Base-by-base conservation (phyloP, 306 rosid species). In the Glycine latifolia region DNA sequence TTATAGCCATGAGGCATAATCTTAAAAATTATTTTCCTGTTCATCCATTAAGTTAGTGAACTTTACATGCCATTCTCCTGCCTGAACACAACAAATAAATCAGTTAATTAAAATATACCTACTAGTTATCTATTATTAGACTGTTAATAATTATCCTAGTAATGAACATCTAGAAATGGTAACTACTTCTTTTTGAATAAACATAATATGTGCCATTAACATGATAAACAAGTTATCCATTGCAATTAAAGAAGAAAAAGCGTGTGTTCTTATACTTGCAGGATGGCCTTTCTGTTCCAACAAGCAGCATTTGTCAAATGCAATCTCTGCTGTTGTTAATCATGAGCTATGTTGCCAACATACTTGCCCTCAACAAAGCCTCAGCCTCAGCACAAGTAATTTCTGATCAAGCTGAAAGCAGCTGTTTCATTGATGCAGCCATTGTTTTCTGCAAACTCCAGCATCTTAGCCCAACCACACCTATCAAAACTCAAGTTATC, bases 361-460 rank as follows among this genome's bases (percentile, higher is more conserved):
- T 79, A 80, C 87, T 89, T 70, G 81, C 83, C 67, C 80, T 81
- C 81, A 85, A 87, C 91, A 91, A 87, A 76, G 78, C 93, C 85
- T 83, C 91, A 76, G 78, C 93, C 85, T 83, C 91, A 13, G 90
- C 83, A 65, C 76, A 69, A 54, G 86, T 48, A 80, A 61, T 50
- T 78, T 87, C 88, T 63, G 97, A 88, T 81, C 89, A 89, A 85
- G 86, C 79, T 72, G 95, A 91, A 85, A 89, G 87, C 82, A 79
- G 87, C 89, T 95, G 95, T 88, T 92, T 95, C 75, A 89, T 93
- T 66, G 94, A 89, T 82, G 94, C 97, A 68, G 92, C 95, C 78
- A 87, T 89, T 81, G 88, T 89, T 5, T 91, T 95, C 88, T 95
- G 99, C 91, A 95, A 95, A 86, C 93, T 93, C 85, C 99, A 95